A percentile compares a stretch with the other conserved stretches of the same genome.
Conservation (phyloP, 371 early-diverging fungal genomes). For the Rhizopus sp. region DNA sequence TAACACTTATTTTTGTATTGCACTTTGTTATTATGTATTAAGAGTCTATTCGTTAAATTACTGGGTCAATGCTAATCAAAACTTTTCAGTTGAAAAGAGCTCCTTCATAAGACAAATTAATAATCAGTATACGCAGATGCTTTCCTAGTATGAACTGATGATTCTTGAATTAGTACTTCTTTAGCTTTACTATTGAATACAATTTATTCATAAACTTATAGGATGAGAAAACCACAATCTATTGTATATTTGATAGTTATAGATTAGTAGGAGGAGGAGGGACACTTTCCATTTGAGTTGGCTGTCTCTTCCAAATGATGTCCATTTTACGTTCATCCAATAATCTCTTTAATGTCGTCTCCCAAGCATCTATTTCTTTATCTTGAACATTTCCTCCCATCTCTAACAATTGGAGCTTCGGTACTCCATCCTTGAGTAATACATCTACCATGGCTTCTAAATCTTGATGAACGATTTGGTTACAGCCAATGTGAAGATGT, state of each 20-base stretch:
- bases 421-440: slow-evolving; percentile 45
- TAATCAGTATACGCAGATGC: too few relatives aligned
- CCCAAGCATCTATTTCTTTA: slow-evolving; percentile 51
- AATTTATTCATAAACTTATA: too few relatives aligned
- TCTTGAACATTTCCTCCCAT: slow-evolving; percentile 63
- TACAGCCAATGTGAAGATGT: slow-evolving; percentile 59
- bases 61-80: too few relatives aligned
- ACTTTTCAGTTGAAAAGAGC: too few relatives aligned
- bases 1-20: too few relatives aligned
- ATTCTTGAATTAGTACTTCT: too few relatives aligned
- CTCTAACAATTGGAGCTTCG: slow-evolving; percentile 50
- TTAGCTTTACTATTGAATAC: too few relatives aligned
- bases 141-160: too few relatives aligned
- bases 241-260: background rate
- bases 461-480: slow-evolving; percentile 46
- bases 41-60: too few relatives aligned
- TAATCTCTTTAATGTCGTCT: slow-evolving; percentile 36
- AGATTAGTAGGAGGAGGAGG: slow-evolving; percentile 10
- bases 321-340: slow-evolving; percentile 27
- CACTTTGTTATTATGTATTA: too few relatives aligned
- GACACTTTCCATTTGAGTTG: slow-evolving; percentile 26
- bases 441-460: slow-evolving; percentile 49
- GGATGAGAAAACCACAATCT: too few relatives aligned
- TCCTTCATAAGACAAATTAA: too few relatives aligned
- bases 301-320: slow-evolving; percentile 36